Evolutionary conservation across 2,329 filamentous ascomycete genomes (phyloP).

Genomic region (Colletotrichum cereale): DNA sequence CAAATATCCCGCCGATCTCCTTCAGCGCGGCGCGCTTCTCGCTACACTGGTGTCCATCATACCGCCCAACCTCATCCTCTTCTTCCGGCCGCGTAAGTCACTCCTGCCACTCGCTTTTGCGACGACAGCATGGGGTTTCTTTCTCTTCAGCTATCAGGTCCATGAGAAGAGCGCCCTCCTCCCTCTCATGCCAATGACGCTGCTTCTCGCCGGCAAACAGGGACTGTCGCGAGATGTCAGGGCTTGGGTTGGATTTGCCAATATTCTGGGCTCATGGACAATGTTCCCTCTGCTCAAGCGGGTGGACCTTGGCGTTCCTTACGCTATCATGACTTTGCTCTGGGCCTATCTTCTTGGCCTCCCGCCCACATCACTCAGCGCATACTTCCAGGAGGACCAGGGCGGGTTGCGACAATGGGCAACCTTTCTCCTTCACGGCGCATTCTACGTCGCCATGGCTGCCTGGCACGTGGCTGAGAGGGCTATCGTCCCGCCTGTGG

Average conservation of each 20-base stretch:
- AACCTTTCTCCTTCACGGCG: slow-evolving; percentile 77
- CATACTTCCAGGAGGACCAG: slow-evolving; percentile 70
- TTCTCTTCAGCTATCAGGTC: slow-evolving; percentile 97
- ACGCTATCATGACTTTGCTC: slow-evolving; percentile 84
- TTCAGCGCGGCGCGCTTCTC: slow-evolving; percentile 81
- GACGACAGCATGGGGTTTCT: slow-evolving; percentile 94
- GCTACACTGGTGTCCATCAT: slow-evolving; percentile 82
- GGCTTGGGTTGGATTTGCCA: slow-evolving; percentile 96
- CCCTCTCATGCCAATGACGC: slow-evolving; percentile 92
- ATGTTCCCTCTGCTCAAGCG: slow-evolving; percentile 91
- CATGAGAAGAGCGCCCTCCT: slow-evolving; percentile 98
- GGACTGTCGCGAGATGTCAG: slow-evolving; percentile 82
- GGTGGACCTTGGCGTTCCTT: slow-evolving; percentile 87
- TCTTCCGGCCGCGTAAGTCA: slow-evolving; percentile 81
- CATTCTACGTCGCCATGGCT: slow-evolving; percentile 83
- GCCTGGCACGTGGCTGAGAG: slow-evolving; percentile 85
- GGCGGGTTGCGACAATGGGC: slow-evolving; percentile 64
- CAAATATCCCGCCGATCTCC: slow-evolving; percentile 75
- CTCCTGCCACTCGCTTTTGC: slow-evolving; percentile 85
- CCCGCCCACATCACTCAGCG: slow-evolving; percentile 79
- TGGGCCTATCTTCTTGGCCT: slow-evolving; percentile 94
- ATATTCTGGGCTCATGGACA: slow-evolving; percentile 90
- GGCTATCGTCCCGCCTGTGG: slow-evolving; percentile 73
- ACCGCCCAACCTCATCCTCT: slow-evolving; percentile 83
- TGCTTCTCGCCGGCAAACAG: slow-evolving; percentile 82